Evolutionary conservation across 805 yeast species (phyloP).

Genomic region (Lipomyces starkeyi): DNA sequence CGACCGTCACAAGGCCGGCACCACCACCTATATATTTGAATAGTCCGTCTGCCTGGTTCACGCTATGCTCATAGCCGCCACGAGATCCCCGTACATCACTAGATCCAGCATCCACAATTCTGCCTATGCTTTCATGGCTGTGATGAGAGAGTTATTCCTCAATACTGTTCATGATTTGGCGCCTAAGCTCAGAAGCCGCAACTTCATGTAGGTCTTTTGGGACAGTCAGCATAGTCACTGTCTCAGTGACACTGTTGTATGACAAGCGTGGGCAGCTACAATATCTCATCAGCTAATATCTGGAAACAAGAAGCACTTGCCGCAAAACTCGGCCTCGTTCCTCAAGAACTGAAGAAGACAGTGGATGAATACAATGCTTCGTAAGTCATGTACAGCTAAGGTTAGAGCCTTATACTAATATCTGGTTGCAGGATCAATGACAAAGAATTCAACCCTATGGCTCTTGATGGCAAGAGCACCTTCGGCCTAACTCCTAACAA

Average conservation of each 20-base stretch:
- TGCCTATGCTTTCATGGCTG: background rate
- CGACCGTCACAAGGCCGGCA: background rate
- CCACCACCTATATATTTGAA: background rate
- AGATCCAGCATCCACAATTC: background rate
- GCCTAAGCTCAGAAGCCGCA: background rate
- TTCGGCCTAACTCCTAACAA: slow-evolving; percentile 1
- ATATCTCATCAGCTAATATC: slow-evolving; percentile 1
- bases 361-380: slow-evolving; percentile 10
- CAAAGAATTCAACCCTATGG: slow-evolving; percentile 6
- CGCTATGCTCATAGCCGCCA: slow-evolving; percentile 2
- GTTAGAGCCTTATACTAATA: background rate
- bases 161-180: background rate
- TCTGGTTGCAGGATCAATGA: background rate
- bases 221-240: background rate
- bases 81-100: background rate
- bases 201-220: background rate
- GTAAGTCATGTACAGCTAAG: slow-evolving; percentile 1
- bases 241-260: slow-evolving; percentile 3
- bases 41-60: background rate
- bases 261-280: slow-evolving; percentile 1
- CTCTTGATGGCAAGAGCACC: slow-evolving; percentile 6
- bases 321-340: background rate
- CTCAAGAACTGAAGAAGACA: slow-evolving; percentile 1
- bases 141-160: background rate
- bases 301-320: background rate